These are phyloP conservation scores for Alternaria solani DNA, from an alignment of 2,329 filamentous ascomycete genomes.

Conservation along the genomic window DNA sequence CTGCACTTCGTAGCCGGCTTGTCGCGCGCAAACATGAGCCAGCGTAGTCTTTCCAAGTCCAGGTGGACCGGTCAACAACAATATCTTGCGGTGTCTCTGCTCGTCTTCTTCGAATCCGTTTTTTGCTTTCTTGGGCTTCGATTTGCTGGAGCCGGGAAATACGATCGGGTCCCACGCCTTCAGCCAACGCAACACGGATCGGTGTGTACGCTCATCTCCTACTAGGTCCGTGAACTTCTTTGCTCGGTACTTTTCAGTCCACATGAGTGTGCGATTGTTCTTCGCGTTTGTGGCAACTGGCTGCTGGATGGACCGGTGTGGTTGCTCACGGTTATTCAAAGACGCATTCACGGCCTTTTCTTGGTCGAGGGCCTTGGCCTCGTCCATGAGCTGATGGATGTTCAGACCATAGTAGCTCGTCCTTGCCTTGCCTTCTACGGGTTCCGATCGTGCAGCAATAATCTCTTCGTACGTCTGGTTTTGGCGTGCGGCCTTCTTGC, in stretches of 20 bases:
- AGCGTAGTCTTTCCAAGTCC: slow-evolving; percentile 95
- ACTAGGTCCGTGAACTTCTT: slow-evolving; percentile 91
- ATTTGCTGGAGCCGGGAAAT: slow-evolving; percentile 77
- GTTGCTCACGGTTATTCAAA: slow-evolving; percentile 32
- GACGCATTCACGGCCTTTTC: slow-evolving; percentile 43
- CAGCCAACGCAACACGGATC: slow-evolving; percentile 88
- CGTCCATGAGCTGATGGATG: slow-evolving; percentile 82
- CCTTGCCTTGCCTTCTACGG: slow-evolving; percentile 69
- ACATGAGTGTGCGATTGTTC: slow-evolving; percentile 67
- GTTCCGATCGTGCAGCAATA: slow-evolving; percentile 71
- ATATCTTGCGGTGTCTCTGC: slow-evolving; percentile 82
- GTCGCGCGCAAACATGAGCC: slow-evolving; percentile 92
- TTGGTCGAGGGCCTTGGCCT: slow-evolving; percentile 68
- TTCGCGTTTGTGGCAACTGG: slow-evolving; percentile 35
- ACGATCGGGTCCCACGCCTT: slow-evolving; percentile 94
- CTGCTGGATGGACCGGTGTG: slow-evolving; percentile 52
- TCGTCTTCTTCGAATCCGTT: slow-evolving; percentile 68
- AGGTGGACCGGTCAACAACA: slow-evolving; percentile 89
- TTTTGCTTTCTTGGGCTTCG: slow-evolving; percentile 60
- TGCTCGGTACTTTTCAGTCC: slow-evolving; percentile 98
- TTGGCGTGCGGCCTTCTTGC: slow-evolving; percentile 59
- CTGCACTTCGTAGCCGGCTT: slow-evolving; percentile 94
- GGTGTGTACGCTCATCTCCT: slow-evolving; percentile 92
- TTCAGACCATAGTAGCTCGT: slow-evolving; percentile 91
- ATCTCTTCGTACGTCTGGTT: slow-evolving; percentile 70